A percentile compares a stretch with the other conserved stretches of the same genome.
Evolutionary conservation across 305 asterid genomes (phyloP).

Genomic region (Fraxinus greggii): DNA sequence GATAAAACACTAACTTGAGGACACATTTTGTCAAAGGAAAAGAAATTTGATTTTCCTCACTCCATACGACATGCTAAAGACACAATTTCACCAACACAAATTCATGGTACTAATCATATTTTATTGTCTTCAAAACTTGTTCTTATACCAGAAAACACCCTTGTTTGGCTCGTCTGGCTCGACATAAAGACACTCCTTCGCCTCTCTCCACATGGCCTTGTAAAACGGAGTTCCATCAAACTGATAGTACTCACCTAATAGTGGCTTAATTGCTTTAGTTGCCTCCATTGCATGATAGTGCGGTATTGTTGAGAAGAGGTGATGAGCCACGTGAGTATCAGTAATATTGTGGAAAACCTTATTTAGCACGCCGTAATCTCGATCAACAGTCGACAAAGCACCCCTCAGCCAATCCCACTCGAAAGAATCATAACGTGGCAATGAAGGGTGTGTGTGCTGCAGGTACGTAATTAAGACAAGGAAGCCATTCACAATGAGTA

Average conservation of each 20-base stretch:
- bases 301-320: slow-evolving; percentile 68
- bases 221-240: slow-evolving; percentile 54
- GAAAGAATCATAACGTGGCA: slow-evolving; percentile 62
- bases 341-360: slow-evolving; percentile 69
- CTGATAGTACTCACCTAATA: slow-evolving; percentile 57
- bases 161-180: slow-evolving; percentile 52
- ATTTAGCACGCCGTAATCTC: slow-evolving; percentile 63
- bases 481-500: slow-evolving; percentile 56
- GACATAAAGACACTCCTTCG: slow-evolving; percentile 58
- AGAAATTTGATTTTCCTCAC: slow-evolving; percentile 7
- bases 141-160: slow-evolving; percentile 70
- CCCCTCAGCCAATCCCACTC: slow-evolving; percentile 85
- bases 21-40: background rate
- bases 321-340: slow-evolving; percentile 69
- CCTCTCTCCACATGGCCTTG: slow-evolving; percentile 77
- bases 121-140: slow-evolving; percentile 38
- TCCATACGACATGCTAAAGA: slow-evolving; percentile 11
- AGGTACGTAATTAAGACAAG: slow-evolving; percentile 62
- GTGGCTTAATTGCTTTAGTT: slow-evolving; percentile 58
- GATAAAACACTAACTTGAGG: slow-evolving; percentile 3
- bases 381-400: slow-evolving; percentile 61
- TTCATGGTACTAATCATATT: slow-evolving; percentile 2
- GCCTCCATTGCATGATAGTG: slow-evolving; percentile 77
- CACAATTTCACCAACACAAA: slow-evolving; percentile 2
- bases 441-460: slow-evolving; percentile 72